Conservation (phyloP, 1,284 basidiomycete genomes). For the Phlebopus sp. region DNA sequence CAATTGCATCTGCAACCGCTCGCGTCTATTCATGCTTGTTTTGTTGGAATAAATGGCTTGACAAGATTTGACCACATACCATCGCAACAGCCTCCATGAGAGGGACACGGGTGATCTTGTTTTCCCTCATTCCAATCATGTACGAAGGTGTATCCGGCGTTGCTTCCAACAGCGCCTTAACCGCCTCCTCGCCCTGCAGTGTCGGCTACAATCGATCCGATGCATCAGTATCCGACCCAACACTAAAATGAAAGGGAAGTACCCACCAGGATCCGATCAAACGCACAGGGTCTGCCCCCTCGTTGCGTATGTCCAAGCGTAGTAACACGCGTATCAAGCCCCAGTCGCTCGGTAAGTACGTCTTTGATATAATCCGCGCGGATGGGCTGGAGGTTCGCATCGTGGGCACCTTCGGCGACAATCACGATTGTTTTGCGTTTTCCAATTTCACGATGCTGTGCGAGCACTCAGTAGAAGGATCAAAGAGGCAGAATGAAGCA, state of each 20-base stretch:
- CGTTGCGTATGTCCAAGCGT: conserved; percentile 97
- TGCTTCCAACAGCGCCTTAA: conserved; percentile 86
- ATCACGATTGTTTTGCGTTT: conserved; percentile 99
- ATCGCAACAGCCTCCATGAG: conserved; percentile 90
- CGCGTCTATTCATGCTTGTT: conserved; percentile 58
- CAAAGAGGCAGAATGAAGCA: background rate
- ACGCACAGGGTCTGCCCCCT: conserved; percentile 90
- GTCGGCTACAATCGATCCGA: conserved; percentile 62
- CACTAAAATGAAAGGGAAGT: background rate
- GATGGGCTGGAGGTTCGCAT: conserved; percentile 86
- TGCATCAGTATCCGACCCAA: background rate
- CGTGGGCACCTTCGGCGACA: conserved; percentile 94
- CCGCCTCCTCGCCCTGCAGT: conserved; percentile 91
- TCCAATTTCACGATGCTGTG: conserved; percentile 83
- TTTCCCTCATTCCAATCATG: conserved; percentile 96
- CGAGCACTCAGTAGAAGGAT: background rate
- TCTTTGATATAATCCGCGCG: conserved; percentile 88
- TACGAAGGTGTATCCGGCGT: conserved; percentile 91
- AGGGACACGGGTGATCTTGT: conserved; percentile 91
- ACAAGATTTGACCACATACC: conserved; percentile 40
- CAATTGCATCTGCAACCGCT: conserved; percentile 82
- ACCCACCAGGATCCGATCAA: conserved; percentile 86
- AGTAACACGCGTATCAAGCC: conserved; percentile 96
- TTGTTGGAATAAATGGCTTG: no score
- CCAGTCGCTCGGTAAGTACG: conserved; percentile 82